phyloP scores from a whole-genome alignment of 176 grass and related monocot species.

The Phyllostachys edulis region DNA sequence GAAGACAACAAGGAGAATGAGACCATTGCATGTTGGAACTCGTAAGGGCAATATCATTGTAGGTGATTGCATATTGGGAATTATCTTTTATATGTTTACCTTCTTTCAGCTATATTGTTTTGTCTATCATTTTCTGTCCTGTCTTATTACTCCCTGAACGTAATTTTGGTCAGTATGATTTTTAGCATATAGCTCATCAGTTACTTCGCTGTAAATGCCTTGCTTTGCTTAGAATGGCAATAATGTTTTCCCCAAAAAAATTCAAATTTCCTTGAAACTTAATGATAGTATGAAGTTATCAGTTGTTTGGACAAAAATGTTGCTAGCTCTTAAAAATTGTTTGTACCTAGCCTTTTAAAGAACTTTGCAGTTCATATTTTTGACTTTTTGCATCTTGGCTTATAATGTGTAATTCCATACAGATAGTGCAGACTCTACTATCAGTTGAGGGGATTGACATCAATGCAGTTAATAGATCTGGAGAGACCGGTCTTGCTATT shows the following conservation, averaged over 20 bases:
- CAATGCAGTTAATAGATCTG: conserved; percentile 69
- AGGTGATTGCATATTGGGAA: conserved; percentile 34
- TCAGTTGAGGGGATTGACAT: no score
- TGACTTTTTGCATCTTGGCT: conserved; percentile 2
- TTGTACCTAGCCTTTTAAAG: background rate
- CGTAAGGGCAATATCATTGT: conserved; percentile 80
- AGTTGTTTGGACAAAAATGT: background rate
- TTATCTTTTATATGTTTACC: background rate
- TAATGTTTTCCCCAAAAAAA: background rate
- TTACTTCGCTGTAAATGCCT: background rate
- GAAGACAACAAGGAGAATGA: conserved; percentile 90
- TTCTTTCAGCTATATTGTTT: conserved; percentile 4
- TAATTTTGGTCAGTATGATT: conserved; percentile 9
- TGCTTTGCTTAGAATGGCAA: background rate
- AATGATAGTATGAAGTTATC: background rate
- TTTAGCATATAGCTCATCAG: background rate
- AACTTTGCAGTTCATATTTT: background rate
- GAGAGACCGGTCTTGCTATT: conserved; percentile 70
- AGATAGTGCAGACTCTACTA: conserved; percentile 62
- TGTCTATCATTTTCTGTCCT: background rate
- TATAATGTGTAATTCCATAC: conserved; percentile 42
- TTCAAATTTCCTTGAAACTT: background rate
- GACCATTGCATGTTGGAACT: conserved; percentile 79
- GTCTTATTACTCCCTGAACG: background rate
- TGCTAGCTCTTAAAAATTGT: background rate